Base-by-base conservation (phyloP, 257 asterid genomes). In the Solanum tarapatanum region DNA sequence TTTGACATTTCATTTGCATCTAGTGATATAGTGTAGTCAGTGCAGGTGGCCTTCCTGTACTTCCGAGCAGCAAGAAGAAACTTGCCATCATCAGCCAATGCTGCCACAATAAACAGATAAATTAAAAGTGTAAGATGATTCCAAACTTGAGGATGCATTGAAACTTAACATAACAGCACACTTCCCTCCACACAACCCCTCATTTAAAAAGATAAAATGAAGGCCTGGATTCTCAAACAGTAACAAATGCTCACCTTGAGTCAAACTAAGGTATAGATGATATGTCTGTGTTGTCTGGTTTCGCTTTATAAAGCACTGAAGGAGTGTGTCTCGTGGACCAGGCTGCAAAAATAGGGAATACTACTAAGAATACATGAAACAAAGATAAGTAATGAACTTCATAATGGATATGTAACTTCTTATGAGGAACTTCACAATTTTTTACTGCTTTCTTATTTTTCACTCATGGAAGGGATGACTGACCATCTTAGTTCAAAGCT, bases 11-110 rank as follows among this genome's bases (percentile, higher is more conserved):
- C 95, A 90, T 93, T 92, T 48, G 95, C 92, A 87, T 90, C 91
- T 70, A 97, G 93, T 91, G 96, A 92, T 90, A 97, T 94, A 70
- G 91, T 84, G 88, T 95, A 95, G 88, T 95, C 99, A 1, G 99
- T 94, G 90, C 95, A 94, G 43, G 98, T 95, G 36, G 98, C 86
- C 32, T 94, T 94, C 93, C 98, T 91, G 89, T 86, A 93, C 92
- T 93, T 94, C 83, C 95, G 95, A 84, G 99, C 99, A 89, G 99
- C 93, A 55, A 97, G 98, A 84, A 97, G 96, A 88, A 95, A 93
- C 96, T 97, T 97, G 60, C 99, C 99, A 51, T 97, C 96, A 89
- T 94, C 98, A 8, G 95, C 95, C 88, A 95, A 91, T 2, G 98
- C 99, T 97, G 98, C 89, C 86, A 86, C 72, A 90, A 68, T 85